Percentiles rank a stretch among this genome's conserved stretches.
Evolutionary conservation across 768 basidiomycete species (phyloP).

Genomic region (Filobasidium wieringae): DNA sequence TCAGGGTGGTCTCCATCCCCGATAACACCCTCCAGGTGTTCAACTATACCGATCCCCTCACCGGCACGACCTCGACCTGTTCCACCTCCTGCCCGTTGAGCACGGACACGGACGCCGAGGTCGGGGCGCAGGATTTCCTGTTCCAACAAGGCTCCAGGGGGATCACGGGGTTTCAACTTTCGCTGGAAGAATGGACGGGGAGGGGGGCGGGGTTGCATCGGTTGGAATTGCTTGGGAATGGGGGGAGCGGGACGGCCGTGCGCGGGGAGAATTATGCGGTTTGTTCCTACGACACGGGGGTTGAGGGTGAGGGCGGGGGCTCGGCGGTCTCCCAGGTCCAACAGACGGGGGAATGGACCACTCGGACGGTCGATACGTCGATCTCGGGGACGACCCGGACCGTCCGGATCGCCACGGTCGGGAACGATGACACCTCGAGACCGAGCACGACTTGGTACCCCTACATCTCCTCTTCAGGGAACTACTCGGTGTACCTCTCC

Average conservation of each 20-base stretch:
- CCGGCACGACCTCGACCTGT: constrained; percentile 67
- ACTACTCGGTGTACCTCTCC: constrained; percentile 70
- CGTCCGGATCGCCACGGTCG: constrained; percentile 57
- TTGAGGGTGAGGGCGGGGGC: neutral
- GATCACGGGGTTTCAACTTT: constrained; percentile 85
- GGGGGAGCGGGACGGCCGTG: constrained; percentile 36
- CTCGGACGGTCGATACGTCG: constrained; percentile 52
- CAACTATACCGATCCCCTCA: constrained; percentile 62
- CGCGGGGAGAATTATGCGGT: constrained; percentile 16
- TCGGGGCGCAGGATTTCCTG: constrained; percentile 88
- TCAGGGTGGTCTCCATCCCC: constrained; percentile 81
- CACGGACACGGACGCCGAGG: constrained; percentile 48
- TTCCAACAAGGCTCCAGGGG: constrained; percentile 48
- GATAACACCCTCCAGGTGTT: constrained; percentile 71
- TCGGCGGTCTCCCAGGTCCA: constrained; percentile 46
- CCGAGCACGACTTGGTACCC: constrained; percentile 83
- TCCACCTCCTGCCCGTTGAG: constrained; percentile 65
- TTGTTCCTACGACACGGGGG: constrained; percentile 23
- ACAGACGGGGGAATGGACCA: constrained; percentile 59
- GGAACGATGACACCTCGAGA: constrained; percentile 49
- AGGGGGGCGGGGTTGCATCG: constrained; percentile 70
- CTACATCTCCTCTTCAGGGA: constrained; percentile 77
- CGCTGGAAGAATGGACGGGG: constrained; percentile 63
- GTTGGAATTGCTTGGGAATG: constrained; percentile 82
- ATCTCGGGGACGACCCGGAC: constrained; percentile 70